Evolutionary conservation across 2,329 filamentous ascomycete species (phyloP), one percentile per base, ranked within the genome.

Genomic region (Thyridium curvatum): DNA sequence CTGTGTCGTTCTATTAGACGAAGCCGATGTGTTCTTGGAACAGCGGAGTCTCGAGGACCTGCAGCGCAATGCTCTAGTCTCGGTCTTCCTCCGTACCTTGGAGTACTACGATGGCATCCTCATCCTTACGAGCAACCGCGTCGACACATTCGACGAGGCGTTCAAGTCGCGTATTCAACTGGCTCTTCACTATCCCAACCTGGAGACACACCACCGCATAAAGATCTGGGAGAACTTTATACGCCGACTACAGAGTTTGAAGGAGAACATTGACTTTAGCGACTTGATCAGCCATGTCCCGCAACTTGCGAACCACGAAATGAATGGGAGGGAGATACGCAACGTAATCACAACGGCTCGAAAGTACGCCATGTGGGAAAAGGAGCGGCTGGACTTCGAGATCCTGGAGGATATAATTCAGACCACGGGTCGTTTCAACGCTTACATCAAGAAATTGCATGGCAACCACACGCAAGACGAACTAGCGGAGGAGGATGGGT

Each of bases 1-100:
- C 29, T 58, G 55, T 16, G 54, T 64, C 3, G 41, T 65, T 7
- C 48, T 65, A 1, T 50, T 65, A 8, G 62, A 66, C 41, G 62
- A 65, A 40, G 60, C 60, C 3, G 62, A 65, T 38, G 55, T 65
- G 1, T 65, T 64, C 42, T 49, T 65, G 13, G 52, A 59, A 37
- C 47, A 55, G 26, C 44, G 63, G 17, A 52, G 52, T 2, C 43
- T 53, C 12, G 44, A 49, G 4, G 55, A 64, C 30, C 47, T 64
- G 13, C 48, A 52, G 40, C 48, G 61, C 5, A 66, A 65, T 38
- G 52, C 47, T 12, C 48, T 65, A 9, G 61, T 65, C 2, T 61
- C 59, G 5, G 59, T 62, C 0, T 62, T 65, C 33, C 44, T 64
- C 6, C 53, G 61, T 8, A 50, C 56, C 0, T 46, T 64, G 3